Evolutionary conservation across 129 eudicot species (phyloP).

Genomic region (Artemisia tridentata): DNA sequence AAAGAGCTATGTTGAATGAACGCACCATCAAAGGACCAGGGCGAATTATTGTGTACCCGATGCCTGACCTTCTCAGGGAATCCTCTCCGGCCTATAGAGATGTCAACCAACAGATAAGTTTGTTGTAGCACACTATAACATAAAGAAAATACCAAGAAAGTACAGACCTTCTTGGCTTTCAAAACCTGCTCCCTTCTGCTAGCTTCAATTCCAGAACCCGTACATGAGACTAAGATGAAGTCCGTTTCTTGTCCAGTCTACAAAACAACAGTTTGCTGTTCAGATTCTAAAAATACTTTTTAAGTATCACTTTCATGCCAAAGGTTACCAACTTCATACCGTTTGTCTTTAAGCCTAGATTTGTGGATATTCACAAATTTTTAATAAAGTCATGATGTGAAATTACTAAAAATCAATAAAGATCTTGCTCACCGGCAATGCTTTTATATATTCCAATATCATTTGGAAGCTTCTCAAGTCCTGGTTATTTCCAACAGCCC

Average conservation of each 20-base stretch:
- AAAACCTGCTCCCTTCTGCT: slow-evolving; percentile 87
- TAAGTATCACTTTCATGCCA: too few species aligned
- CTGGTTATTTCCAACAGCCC: slow-evolving; percentile 56
- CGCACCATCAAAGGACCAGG: slow-evolving; percentile 92
- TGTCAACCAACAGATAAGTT: slow-evolving; percentile 1
- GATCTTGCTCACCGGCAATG: slow-evolving; percentile 72
- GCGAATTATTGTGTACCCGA: slow-evolving; percentile 94
- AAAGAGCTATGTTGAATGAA: slow-evolving; percentile 6
- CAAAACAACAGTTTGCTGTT: slow-evolving; percentile 30
- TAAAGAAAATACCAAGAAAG: neutral
- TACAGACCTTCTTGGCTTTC: slow-evolving; percentile 77
- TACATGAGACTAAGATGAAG: slow-evolving; percentile 93
- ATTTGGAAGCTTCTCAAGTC: slow-evolving; percentile 90
- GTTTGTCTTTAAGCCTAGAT: too few species aligned
- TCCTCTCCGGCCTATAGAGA: slow-evolving; percentile 87
- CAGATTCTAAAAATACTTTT: neutral
- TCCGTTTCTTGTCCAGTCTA: slow-evolving; percentile 99
- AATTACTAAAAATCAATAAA: too few species aligned
- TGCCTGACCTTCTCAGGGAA: slow-evolving; percentile 85
- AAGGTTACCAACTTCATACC: too few species aligned
- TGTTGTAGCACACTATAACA: slow-evolving; percentile 6
- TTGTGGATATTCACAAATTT: too few species aligned
- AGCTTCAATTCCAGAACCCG: slow-evolving; percentile 84
- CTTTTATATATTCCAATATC: slow-evolving; percentile 88
- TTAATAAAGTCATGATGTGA: too few species aligned